These are phyloP conservation scores for Fusarium tuaranense DNA, from an alignment of 2,329 filamentous ascomycete species.

Conservation along the genomic window DNA sequence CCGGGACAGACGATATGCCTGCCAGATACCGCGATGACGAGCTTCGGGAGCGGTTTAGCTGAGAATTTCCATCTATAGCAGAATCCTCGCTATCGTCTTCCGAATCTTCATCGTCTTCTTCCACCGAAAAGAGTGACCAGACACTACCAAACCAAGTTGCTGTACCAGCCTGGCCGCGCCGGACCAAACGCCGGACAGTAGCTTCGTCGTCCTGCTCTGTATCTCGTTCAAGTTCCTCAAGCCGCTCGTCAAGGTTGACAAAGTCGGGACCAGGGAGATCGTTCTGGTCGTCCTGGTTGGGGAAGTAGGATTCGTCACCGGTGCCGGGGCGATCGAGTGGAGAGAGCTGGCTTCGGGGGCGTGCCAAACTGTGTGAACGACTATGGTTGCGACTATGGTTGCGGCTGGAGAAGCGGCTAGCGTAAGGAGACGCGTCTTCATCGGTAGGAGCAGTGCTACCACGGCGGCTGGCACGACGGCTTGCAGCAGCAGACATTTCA, in stretches of 20 bases:
- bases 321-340: conserved; percentile 55
- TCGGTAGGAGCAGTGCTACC: conserved; percentile 58
- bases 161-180: conserved; percentile 62
- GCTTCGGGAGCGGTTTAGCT: conserved; percentile 45
- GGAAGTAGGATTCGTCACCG: conserved; percentile 39
- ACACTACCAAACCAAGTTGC: conserved; percentile 71
- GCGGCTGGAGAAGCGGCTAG: conserved; percentile 63
- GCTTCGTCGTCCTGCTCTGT: conserved; percentile 68
- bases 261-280: conserved; percentile 69
- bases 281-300: conserved; percentile 44
- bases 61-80: conserved; percentile 43
- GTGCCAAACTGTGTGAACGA: conserved; percentile 51
- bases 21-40: conserved; percentile 54
- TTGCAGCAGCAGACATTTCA: conserved; percentile 52
- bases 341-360: conserved; percentile 54
- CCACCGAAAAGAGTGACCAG: conserved; percentile 72
- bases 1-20: conserved; percentile 54
- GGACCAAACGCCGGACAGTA: conserved; percentile 67
- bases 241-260: conserved; percentile 70
- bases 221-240: conserved; percentile 66
- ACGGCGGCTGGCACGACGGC: conserved; percentile 61
- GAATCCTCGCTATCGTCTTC: conserved; percentile 56
- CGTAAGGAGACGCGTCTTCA: conserved; percentile 49
- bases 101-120: conserved; percentile 67
- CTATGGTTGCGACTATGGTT: conserved; percentile 52